phyloP scores from a whole-genome alignment of 306 rosid species.

The Pterocarpus macrocarpus region DNA sequence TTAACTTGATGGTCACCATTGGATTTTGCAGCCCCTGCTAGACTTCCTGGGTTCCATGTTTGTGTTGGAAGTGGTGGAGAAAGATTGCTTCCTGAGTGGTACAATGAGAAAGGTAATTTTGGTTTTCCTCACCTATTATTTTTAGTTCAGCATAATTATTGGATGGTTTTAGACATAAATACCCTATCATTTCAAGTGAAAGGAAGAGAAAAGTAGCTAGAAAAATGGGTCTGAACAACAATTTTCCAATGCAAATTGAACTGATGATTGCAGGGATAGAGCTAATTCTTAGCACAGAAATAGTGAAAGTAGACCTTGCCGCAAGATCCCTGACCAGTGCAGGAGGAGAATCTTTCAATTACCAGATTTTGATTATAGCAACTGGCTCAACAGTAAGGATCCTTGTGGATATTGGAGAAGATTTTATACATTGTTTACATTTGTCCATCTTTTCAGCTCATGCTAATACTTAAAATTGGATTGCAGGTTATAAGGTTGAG shows the following conservation, averaged over 20 bases:
- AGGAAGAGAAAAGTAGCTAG: conserved; percentile 15
- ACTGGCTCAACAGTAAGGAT: conserved; percentile 89
- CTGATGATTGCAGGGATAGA: conserved; percentile 77
- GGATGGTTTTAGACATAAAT: conserved; percentile 18
- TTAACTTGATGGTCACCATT: conserved; percentile 28
- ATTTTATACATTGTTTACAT: conserved; percentile 27
- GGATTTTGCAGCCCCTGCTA: conserved; percentile 88
- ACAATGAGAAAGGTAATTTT: conserved; percentile 80
- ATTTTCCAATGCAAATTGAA: conserved; percentile 43
- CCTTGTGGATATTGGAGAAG: conserved; percentile 20
- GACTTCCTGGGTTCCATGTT: conserved; percentile 95
- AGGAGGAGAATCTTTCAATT: conserved; percentile 73
- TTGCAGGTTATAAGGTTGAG: conserved; percentile 82
- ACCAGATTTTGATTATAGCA: conserved; percentile 79
- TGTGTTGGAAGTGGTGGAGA: conserved; percentile 99
- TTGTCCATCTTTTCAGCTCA: conserved; percentile 14
- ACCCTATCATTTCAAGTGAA: conserved; percentile 2
- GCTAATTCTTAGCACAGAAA: conserved; percentile 82
- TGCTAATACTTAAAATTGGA: conserved; percentile 31
- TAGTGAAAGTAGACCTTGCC: conserved; percentile 83
- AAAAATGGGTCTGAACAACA: conserved; percentile 24
- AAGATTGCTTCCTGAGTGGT: conserved; percentile 89
- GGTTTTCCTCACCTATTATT: conserved; percentile 28
- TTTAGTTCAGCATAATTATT: conserved; percentile 20
- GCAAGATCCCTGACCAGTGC: conserved; percentile 75